Percentiles rank a stretch among this genome's conserved stretches.
Conservation (phyloP, 1,284 basidiomycete genomes). For the Leccinum proliferum region DNA sequence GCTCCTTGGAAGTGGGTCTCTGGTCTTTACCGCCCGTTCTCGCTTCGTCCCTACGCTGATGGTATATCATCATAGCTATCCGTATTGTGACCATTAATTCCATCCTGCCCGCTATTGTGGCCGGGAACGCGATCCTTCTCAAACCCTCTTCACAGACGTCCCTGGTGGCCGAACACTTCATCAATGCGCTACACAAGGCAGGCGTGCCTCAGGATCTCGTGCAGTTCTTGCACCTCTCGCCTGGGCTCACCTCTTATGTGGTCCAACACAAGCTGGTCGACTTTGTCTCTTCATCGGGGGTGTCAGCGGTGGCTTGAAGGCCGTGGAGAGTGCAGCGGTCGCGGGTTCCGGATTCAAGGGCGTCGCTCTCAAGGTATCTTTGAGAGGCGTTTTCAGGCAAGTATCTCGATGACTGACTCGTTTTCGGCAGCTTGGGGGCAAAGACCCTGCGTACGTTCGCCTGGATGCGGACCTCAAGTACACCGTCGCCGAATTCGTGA, state of each 20-base stretch:
- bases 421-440: conserved; percentile 79
- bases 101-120: conserved; percentile 82
- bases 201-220: conserved; percentile 76
- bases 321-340: conserved; percentile 59
- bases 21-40: background rate
- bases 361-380: conserved; percentile 63
- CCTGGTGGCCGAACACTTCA: conserved; percentile 78
- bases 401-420: conserved; percentile 1
- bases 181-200: conserved; percentile 60
- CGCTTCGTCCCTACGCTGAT: background rate
- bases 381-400: background rate
- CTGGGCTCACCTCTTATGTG: conserved; percentile 58
- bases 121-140: conserved; percentile 86
- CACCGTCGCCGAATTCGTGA: conserved; percentile 82
- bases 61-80: conserved; percentile 38
- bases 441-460: conserved; percentile 93
- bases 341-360: conserved; percentile 73
- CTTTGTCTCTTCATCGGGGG: conserved; percentile 92
- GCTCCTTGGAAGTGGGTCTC: conserved; percentile 82
- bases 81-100: conserved; percentile 85
- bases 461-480: conserved; percentile 82
- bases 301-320: conserved; percentile 54
- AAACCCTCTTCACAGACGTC: conserved; percentile 97
- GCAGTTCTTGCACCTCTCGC: conserved; percentile 77
- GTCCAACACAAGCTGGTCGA: conserved; percentile 66